Evolutionary conservation across 148 eudicot genomes (phyloP).

Genomic region (Simmondsia chinensis): DNA sequence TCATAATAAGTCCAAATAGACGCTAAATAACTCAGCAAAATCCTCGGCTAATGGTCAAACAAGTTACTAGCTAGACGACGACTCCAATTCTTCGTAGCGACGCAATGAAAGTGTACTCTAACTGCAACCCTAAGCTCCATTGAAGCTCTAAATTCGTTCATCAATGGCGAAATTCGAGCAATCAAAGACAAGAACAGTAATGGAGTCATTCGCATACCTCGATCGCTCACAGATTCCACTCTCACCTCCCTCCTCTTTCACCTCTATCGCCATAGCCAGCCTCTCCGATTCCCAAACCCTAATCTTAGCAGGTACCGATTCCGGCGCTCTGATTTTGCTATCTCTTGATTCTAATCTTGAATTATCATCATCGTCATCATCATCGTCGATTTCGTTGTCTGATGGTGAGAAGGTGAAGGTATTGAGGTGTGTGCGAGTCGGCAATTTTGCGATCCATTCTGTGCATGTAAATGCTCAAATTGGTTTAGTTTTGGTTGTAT

Average conservation of each 20-base stretch:
- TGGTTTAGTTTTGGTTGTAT: constrained; percentile 36
- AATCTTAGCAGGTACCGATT: constrained; percentile 48
- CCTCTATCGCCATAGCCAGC: constrained; percentile 38
- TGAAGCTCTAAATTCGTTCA: neutral
- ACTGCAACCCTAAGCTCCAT: neutral
- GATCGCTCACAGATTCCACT: constrained; percentile 35
- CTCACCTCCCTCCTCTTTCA: constrained; percentile 22
- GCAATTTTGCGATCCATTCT: constrained; percentile 17
- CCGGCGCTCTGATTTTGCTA: constrained; percentile 48
- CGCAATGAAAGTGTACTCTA: too few relatives aligned
- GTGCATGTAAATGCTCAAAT: constrained; percentile 29
- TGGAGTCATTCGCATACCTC: constrained; percentile 47
- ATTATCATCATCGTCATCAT: constrained; percentile 1
- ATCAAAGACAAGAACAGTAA: constrained; percentile 31
- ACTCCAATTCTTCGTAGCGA: too few relatives aligned
- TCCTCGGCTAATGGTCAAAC: too few relatives aligned
- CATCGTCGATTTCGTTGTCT: neutral
- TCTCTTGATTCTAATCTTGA: constrained; percentile 26
- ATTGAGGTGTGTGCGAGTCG: constrained; percentile 19
- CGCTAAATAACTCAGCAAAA: too few relatives aligned
- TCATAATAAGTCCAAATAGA: too few relatives aligned
- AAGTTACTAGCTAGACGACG: too few relatives aligned
- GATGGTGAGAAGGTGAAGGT: constrained; percentile 14
- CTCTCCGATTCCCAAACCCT: constrained; percentile 33
- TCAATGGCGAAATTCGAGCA: constrained; percentile 54